These are phyloP conservation scores for Kwoniella europaea DNA, from an alignment of 768 basidiomycete species.

Conservation along the genomic window DNA sequence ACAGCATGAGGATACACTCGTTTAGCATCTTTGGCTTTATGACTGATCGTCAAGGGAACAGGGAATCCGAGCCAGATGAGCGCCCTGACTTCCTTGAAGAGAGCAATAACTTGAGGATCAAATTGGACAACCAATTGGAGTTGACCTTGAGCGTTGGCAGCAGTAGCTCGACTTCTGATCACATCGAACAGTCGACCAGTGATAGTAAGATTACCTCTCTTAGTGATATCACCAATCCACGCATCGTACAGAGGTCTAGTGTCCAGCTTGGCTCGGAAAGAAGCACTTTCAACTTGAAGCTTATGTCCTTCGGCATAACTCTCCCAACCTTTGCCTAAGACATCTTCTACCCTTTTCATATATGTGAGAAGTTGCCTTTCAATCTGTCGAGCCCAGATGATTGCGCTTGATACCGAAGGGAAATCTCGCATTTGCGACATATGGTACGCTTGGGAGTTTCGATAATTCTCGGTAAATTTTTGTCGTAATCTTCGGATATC, in stretches of 20 bases:
- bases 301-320: slow-evolving; percentile 99
- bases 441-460: slow-evolving; percentile 91
- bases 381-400: slow-evolving; percentile 99
- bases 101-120: slow-evolving; percentile 88
- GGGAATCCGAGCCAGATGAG: slow-evolving; percentile 93
- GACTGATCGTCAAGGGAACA: slow-evolving; percentile 90
- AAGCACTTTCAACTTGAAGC: slow-evolving; percentile 84
- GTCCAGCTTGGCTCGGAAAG: slow-evolving; percentile 95
- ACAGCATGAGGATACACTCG: slow-evolving; percentile 98
- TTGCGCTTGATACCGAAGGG: slow-evolving; percentile 96
- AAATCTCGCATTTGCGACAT: slow-evolving; percentile 99
- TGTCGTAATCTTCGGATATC: slow-evolving; percentile 94
- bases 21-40: slow-evolving; percentile 98
- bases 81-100: slow-evolving; percentile 98
- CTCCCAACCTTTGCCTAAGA: slow-evolving; percentile 96
- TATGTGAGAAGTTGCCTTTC: slow-evolving; percentile 93
- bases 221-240: slow-evolving; percentile 93
- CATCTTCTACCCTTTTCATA: slow-evolving; percentile 99
- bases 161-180: slow-evolving; percentile 53
- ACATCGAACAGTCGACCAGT: slow-evolving; percentile 93
- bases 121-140: slow-evolving; percentile 88
- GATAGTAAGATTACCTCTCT: slow-evolving; percentile 66
- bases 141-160: slow-evolving; percentile 61
- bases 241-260: slow-evolving; percentile 92
- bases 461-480: slow-evolving; percentile 98